A percentile compares a stretch with the other conserved stretches of the same genome.
Evolutionary conservation across 306 rosid genomes (phyloP).

Genomic region (Quercus bicolor): DNA sequence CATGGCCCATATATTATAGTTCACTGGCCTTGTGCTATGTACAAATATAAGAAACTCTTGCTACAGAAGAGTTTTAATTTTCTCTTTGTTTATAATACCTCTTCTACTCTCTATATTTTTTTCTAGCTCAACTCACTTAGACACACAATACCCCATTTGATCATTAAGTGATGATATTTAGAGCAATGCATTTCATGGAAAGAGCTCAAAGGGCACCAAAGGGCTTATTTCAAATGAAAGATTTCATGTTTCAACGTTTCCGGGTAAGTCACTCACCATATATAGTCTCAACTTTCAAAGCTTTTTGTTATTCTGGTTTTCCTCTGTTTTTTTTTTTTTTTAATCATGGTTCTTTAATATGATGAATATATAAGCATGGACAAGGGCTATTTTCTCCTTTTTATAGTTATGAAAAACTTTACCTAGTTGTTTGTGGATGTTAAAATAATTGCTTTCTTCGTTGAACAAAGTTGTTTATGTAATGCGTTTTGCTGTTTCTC

Average conservation of each 20-base stretch:
- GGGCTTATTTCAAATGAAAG: not conserved
- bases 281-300: not conserved
- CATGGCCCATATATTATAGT: not conserved
- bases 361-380: not conserved
- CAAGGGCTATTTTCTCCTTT: not conserved
- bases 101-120: not conserved
- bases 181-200: slow-evolving; percentile 4
- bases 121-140: not conserved
- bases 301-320: not conserved
- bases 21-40: not conserved
- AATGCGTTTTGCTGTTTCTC: not conserved
- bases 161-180: not conserved
- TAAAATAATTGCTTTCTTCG: not conserved
- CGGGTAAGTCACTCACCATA: slow-evolving; percentile 3
- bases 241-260: not conserved
- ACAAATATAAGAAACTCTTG: not conserved
- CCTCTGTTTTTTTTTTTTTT: not conserved
- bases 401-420: too few species aligned
- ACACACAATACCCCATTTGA: slow-evolving; percentile 25
- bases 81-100: not conserved
- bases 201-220: not conserved
- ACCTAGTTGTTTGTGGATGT: too few species aligned
- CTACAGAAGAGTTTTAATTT: not conserved
- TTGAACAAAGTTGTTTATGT: not conserved
- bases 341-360: not conserved